These are phyloP conservation scores for Auxenochlorella protothecoides DNA, from an alignment of 139 green algal genomes.

Conservation along the genomic window DNA sequence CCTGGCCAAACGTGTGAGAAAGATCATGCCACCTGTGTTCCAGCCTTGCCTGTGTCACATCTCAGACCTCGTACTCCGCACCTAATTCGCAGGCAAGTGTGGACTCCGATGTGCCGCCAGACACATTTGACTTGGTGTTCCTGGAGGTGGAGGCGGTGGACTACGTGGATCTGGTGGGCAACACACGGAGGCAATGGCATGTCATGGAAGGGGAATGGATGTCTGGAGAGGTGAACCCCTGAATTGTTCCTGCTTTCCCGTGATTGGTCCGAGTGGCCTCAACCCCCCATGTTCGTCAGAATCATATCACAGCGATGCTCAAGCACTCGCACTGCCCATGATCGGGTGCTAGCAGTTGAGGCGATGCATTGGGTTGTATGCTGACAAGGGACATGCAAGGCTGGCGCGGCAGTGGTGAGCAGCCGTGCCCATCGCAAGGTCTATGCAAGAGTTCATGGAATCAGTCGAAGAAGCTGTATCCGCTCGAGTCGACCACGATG, in stretches of 20 bases:
- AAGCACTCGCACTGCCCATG: no score
- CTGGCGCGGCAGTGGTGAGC: no score
- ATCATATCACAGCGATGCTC: no score
- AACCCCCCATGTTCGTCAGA: no score
- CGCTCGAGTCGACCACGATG: conserved; percentile 4
- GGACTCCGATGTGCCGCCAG: conserved; percentile 15
- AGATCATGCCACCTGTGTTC: background rate
- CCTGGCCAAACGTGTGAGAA: background rate
- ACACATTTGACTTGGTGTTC: conserved; percentile 28
- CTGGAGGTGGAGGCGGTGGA: conserved; percentile 26
- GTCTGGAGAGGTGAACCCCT: background rate
- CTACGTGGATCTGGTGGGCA: conserved; percentile 16
- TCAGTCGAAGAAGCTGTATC: conserved; percentile 1
- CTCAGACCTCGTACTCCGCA: background rate
- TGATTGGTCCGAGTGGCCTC: no score
- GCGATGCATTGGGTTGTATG: no score
- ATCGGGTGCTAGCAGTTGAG: no score
- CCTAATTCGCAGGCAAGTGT: background rate
- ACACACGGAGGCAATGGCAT: conserved; percentile 3
- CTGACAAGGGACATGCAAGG: no score
- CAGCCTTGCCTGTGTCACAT: background rate
- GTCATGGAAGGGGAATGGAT: background rate
- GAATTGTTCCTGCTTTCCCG: background rate
- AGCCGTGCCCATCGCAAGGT: no score
- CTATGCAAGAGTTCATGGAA: background rate